Evolutionary conservation across 257 asterid species (phyloP), one percentile per base, ranked within the genome.

Genomic region (Voacanga thouarsii): DNA sequence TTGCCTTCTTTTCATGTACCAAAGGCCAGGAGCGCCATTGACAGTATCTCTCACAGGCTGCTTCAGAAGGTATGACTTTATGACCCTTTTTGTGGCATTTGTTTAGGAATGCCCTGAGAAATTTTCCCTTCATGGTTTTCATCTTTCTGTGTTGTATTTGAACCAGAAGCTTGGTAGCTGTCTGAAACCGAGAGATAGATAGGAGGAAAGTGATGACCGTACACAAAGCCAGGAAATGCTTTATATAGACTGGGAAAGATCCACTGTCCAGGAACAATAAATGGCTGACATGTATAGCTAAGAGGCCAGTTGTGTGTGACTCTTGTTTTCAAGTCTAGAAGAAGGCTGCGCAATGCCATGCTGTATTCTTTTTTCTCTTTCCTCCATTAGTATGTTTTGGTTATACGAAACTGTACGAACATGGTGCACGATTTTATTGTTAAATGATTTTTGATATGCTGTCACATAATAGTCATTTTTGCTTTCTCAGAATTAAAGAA

Each of bases 321-420:
- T 68, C 78, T 85, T 55, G 77, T 83, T 77, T 86, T 75, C 80
- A 84, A 74, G 79, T 67, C 63, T 75, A 50, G 44, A 75, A 68
- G 84, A 76, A 60, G 60, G 73, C 80, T 66, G 90, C 84, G 80
- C 80, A 30, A 59, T 83, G 85, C 86, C 81, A 81, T 80, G 87
- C 87, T 87, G 89, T 89, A 89, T 89, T 83, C 88, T 44, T 84
- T 77, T 75, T 76, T 79, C 79, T 80, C 49, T 68, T 68, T 4
- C 16, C 67, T 76, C 59, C 61, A 77, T 81, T 77, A 53, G 59
- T 79, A 79, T 68, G 63, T 80, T 70, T 78, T 80, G 51, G 69
- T 72, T 79, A 85, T 87, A 90, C 89, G 90, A 90, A 86, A 79
- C 77, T 87, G 96, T 91, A 93, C 96, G 97, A 91, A 89, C 92